Percentiles rank a stretch among this genome's conserved stretches.
Evolutionary conservation across 345 rosid genomes (phyloP).

Genomic region (Rhodomyrtus tomentosa): DNA sequence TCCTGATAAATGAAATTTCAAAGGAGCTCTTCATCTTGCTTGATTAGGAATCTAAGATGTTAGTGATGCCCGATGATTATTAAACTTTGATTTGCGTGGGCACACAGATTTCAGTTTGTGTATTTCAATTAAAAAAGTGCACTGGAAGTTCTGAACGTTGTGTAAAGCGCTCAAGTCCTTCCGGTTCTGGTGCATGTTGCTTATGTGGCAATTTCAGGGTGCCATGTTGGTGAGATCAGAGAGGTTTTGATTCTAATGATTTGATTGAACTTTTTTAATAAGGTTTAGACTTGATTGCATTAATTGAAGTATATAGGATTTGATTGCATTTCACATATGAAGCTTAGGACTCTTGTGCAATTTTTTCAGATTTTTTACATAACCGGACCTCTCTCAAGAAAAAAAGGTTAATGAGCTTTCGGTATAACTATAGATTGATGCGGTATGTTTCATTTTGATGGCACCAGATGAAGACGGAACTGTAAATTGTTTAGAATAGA

Average conservation of each 20-base stretch:
- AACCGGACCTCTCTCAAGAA: not conserved
- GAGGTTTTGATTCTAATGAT: not conserved
- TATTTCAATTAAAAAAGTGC: not conserved
- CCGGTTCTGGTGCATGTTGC: not conserved
- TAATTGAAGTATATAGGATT: not conserved
- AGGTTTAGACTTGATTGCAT: not conserved
- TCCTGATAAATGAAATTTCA: not conserved
- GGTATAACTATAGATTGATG: not conserved
- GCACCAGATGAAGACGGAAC: not conserved
- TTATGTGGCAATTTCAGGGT: not conserved
- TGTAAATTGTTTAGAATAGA: not conserved
- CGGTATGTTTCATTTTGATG: not conserved
- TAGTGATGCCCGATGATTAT: not conserved
- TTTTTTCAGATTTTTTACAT: not conserved
- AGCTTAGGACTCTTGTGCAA: not conserved
- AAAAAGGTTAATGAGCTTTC: not conserved
- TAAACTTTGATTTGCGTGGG: not conserved
- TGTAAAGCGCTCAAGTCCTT: not conserved
- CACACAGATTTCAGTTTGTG: not conserved
- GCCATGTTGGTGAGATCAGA: not conserved
- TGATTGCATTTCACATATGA: not conserved
- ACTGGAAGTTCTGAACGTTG: not conserved
- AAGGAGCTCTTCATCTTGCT: not conserved
- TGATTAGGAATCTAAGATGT: not conserved
- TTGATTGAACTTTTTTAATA: not conserved